These are phyloP conservation scores for Geotrichum fermentans DNA, from an alignment of 1,139 yeast genomes.

Conservation along the genomic window DNA sequence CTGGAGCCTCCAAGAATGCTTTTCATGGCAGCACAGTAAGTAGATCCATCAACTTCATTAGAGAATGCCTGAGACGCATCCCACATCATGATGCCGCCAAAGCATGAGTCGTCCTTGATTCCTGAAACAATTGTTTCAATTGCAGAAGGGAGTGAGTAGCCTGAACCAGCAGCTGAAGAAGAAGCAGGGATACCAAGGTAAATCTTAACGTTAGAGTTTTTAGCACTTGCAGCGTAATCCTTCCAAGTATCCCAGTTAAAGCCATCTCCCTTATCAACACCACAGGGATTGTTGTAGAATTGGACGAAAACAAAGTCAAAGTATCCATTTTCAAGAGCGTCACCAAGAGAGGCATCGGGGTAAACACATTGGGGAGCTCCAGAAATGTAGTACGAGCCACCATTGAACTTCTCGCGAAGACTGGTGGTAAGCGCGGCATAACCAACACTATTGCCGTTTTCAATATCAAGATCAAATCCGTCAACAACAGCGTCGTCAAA, in stretches of 20 bases:
- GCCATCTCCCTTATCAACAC: constrained; percentile 31
- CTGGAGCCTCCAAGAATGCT: constrained; percentile 30
- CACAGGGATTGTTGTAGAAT: constrained; percentile 87
- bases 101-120: constrained; percentile 36
- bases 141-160: constrained; percentile 41
- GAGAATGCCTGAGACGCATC: constrained; percentile 78
- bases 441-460: constrained; percentile 49
- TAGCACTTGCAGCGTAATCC: constrained; percentile 57
- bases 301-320: constrained; percentile 86
- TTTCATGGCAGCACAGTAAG: constrained; percentile 46
- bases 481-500: constrained; percentile 62
- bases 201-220: constrained; percentile 53
- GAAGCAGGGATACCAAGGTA: constrained; percentile 73
- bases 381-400: constrained; percentile 58
- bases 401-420: constrained; percentile 53
- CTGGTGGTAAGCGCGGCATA: constrained; percentile 47
- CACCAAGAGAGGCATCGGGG: constrained; percentile 81
- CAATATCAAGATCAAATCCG: constrained; percentile 71
- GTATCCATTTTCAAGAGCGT: constrained; percentile 53
- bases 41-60: constrained; percentile 46
- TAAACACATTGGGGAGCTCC: constrained; percentile 95
- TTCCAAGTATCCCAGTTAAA: constrained; percentile 73
- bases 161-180: constrained; percentile 60
- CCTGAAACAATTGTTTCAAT: constrained; percentile 27
- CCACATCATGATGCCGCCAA: constrained; percentile 89